Base-by-base conservation (phyloP, 257 asterid species). In the Solanum lycopersicoides region DNA sequence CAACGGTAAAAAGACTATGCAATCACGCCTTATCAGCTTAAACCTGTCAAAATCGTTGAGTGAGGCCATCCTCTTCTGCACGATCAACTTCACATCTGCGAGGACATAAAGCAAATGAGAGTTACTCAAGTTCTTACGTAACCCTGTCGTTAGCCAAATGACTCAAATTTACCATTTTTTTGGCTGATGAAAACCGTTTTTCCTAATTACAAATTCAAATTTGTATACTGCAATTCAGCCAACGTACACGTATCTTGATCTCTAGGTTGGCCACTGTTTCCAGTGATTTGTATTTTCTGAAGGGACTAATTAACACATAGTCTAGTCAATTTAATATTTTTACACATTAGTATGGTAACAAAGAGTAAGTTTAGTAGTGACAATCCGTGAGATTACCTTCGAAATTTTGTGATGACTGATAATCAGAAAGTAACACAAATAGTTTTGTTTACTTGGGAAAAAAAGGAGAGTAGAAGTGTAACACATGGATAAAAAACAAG, bases 31-130 rank as follows among this genome's bases (percentile, higher is more conserved):
- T 88, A 88, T 86, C 23, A 88, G 44, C 87, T 88, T 88, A 59
- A 88, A 88, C 86, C 87, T 89, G 37, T 86, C 90, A 53, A 89
- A 89, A 20, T 86, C 82, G 6, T 89, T 89, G 53, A 89, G 77
- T 23, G 89, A 56, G 28, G 89, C 89, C 73, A 42, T 82, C 87
- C 66, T 86, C 89, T 86, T 82, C 83, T 82, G 90, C 53, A 89
- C 83, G 0, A 86, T 89, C 85, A 63, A 72, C 86, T 63, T 89
- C 69, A 89, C 90, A 86, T 89, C 83, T 89, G 69, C 0, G 6
- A 74, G 63, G 84, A 2, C 63, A 53, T 53, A 53, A 53, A 72
- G 25, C 5, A 50, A 82, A 69, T 34, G 84, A 45, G n/a, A 74
- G 12, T 69, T 65, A 4, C 0, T 53, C 4, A 53, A 16, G 9